A percentile compares a stretch with the other conserved stretches of the same genome.
Conservation (phyloP, 2,329 filamentous ascomycete genomes). For the Hortaea sp. region DNA sequence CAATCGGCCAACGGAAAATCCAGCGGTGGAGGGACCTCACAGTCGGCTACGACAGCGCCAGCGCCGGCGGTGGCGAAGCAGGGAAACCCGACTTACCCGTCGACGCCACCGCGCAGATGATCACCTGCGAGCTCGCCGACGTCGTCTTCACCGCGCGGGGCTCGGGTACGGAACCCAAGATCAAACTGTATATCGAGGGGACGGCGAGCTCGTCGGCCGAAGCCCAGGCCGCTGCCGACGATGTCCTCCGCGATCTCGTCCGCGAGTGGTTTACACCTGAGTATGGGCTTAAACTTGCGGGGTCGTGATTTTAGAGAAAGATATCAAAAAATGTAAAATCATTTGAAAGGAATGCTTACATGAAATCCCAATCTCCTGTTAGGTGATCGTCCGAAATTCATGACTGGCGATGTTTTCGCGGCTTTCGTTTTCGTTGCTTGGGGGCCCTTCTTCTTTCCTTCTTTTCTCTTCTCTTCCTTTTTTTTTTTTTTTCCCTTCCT, state of each 20-base stretch:
- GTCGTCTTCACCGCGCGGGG: constrained; percentile 11
- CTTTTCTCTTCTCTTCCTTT: too few relatives aligned
- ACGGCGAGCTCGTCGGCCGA: constrained; percentile 30
- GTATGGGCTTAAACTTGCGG: constrained; percentile 21
- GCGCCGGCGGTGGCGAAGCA: constrained; percentile 30
- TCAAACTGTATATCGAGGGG: constrained; percentile 50
- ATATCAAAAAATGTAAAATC: too few relatives aligned
- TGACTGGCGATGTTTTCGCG: too few relatives aligned
- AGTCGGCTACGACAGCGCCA: constrained; percentile 47
- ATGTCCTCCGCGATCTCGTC: constrained; percentile 37
- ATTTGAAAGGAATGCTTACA: too few relatives aligned
- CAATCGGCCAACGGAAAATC: constrained; percentile 43
- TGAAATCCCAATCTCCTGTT: too few relatives aligned
- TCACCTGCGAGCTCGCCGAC: constrained; percentile 48
- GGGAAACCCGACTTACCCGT: constrained; percentile 46
- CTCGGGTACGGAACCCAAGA: constrained; percentile 57
- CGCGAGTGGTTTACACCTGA: constrained; percentile 38
- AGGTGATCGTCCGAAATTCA: too few relatives aligned
- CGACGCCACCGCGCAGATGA: constrained; percentile 51
- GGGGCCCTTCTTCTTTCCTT: too few relatives aligned
- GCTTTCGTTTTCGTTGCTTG: too few relatives aligned
- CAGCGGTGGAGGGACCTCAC: constrained; percentile 53
- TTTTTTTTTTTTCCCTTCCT: too few relatives aligned
- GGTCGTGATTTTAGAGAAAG: constrained; percentile 5
- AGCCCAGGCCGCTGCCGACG: constrained; percentile 35